Percentiles rank a stretch among this genome's conserved stretches.
phyloP scores from a whole-genome alignment of 2,329 filamentous ascomycete species.

The Botrytis fabae region DNA sequence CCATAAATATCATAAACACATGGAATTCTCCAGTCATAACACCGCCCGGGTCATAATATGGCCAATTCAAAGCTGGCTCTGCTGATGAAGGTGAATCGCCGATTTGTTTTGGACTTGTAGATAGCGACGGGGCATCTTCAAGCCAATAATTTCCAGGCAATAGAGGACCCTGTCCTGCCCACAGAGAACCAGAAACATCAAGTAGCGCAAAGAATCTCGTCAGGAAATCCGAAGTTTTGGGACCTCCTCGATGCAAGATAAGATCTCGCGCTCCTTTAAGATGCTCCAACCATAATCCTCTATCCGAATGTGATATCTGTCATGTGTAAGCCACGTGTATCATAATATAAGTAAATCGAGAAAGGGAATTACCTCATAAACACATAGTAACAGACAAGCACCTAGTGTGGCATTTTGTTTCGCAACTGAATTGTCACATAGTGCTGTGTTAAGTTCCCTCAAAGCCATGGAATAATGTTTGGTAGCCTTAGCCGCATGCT shows the following conservation, averaged over 20 bases:
- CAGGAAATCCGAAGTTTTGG: slow-evolving; percentile 34
- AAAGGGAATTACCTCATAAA: slow-evolving; percentile 36
- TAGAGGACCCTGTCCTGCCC: slow-evolving; percentile 35
- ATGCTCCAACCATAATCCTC: slow-evolving; percentile 36
- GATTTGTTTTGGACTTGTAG: slow-evolving; percentile 7
- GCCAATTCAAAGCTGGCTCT: slow-evolving; percentile 30
- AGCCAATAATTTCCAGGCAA: slow-evolving; percentile 40
- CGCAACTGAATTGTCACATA: slow-evolving; percentile 35
- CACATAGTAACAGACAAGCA: slow-evolving; percentile 39
- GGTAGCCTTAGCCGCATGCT: slow-evolving; percentile 34
- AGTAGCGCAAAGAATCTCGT: slow-evolving; percentile 39
- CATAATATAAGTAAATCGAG: neutral
- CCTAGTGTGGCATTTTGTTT: slow-evolving; percentile 36
- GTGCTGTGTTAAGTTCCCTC: slow-evolving; percentile 32
- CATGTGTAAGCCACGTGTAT: slow-evolving; percentile 16
- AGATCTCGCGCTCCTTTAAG: slow-evolving; percentile 39
- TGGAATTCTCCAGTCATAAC: slow-evolving; percentile 37
- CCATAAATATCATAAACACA: slow-evolving; percentile 38
- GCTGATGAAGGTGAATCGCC: slow-evolving; percentile 1
- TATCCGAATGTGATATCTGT: slow-evolving; percentile 38
- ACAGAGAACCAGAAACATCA: slow-evolving; percentile 38
- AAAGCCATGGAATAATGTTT: slow-evolving; percentile 38
- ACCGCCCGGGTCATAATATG: slow-evolving; percentile 37
- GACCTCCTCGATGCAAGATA: slow-evolving; percentile 38
- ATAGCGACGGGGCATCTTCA: slow-evolving; percentile 26